These are phyloP conservation scores for Phytophthora hybrid DNA, from an alignment of 352 stramenopile genomes.

Conservation along the genomic window DNA sequence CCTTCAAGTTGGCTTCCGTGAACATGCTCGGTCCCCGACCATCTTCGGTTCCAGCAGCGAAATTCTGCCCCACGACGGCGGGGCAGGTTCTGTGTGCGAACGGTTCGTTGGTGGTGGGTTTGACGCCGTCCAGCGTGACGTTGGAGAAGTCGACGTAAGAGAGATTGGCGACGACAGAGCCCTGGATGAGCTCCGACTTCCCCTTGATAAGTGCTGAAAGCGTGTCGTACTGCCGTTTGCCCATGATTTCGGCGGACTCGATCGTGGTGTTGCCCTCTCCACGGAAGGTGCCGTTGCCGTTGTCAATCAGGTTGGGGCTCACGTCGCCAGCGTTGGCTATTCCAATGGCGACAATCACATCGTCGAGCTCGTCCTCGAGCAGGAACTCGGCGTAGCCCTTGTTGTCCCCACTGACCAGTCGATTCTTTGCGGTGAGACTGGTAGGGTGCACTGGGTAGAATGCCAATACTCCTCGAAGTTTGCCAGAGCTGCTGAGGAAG, in stretches of 20 bases:
- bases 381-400: conserved; percentile 62
- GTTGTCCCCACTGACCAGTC: conserved; percentile 81
- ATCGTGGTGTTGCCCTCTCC: conserved; percentile 44
- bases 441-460: conserved; percentile 81
- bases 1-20: conserved; percentile 38
- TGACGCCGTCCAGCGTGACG: conserved; percentile 35
- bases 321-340: conserved; percentile 58
- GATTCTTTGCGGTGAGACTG: conserved; percentile 73
- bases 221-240: conserved; percentile 39
- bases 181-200: neutral
- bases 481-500: conserved; percentile 22
- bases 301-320: conserved; percentile 53
- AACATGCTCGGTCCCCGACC: conserved; percentile 38
- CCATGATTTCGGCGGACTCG: conserved; percentile 53
- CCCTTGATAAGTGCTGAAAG: conserved; percentile 32
- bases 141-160: conserved; percentile 59
- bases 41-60: conserved; percentile 53
- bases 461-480: conserved; percentile 58
- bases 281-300: conserved; percentile 50
- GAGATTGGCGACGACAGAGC: conserved; percentile 23
- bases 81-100: conserved; percentile 49
- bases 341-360: conserved; percentile 40
- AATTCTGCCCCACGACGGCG: conserved; percentile 53
- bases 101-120: conserved; percentile 24
- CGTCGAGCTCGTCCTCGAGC: conserved; percentile 39